Percentiles rank a stretch among this genome's conserved stretches.
phyloP scores from a whole-genome alignment of 441 rosid species.

The Adansonia gregorii region DNA sequence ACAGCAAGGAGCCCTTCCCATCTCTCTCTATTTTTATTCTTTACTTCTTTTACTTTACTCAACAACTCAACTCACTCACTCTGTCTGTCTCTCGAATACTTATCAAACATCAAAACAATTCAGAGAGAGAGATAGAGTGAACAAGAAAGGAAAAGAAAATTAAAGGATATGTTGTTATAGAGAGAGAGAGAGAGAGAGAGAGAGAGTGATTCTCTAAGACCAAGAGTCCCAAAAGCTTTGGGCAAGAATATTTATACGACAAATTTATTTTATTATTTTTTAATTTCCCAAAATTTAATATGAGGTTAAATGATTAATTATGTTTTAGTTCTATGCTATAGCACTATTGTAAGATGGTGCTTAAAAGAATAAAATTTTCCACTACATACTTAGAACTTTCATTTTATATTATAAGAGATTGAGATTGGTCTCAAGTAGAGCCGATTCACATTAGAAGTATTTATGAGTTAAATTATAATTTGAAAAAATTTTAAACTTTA shows the following conservation, averaged over 20 bases:
- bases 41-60: not conserved
- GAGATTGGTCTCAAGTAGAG: too few relatives aligned
- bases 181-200: not conserved
- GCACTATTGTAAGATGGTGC: too few relatives aligned
- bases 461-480: too few relatives aligned
- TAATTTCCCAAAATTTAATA: too few relatives aligned
- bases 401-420: too few relatives aligned
- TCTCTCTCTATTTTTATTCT: constrained; percentile 14
- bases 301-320: too few relatives aligned
- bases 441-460: too few relatives aligned
- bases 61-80: not conserved
- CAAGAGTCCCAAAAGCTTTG: not conserved
- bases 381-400: too few relatives aligned
- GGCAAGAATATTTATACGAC: not conserved
- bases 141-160: not conserved
- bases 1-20: constrained; percentile 81
- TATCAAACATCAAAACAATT: not conserved
- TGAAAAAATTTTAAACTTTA: too few relatives aligned
- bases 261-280: too few relatives aligned
- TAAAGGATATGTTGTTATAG: not conserved
- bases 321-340: too few relatives aligned
- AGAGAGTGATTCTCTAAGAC: not conserved
- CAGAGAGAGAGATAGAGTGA: not conserved
- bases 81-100: not conserved
- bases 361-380: too few relatives aligned